phyloP scores from a whole-genome alignment of 805 yeast genomes.

The Yarrowia keelungensis region DNA sequence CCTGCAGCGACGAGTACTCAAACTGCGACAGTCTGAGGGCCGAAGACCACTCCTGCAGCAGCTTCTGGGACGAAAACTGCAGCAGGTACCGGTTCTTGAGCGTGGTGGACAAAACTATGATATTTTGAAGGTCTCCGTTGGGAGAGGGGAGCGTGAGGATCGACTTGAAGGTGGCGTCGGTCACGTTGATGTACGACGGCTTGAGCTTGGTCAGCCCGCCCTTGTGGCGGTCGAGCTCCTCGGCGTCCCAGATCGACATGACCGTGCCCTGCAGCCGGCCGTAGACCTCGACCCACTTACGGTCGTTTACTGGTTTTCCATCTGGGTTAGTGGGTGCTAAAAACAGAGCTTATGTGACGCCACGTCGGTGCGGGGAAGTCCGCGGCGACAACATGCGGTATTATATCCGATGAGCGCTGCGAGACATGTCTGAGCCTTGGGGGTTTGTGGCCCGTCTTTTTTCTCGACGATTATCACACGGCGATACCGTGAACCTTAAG shows the following conservation, averaged over 20 bases:
- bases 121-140: slow-evolving; percentile 73
- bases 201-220: slow-evolving; percentile 65
- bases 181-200: slow-evolving; percentile 87
- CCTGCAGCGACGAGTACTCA: slow-evolving; percentile 85
- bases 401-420: not conserved
- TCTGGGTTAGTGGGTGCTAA: slow-evolving; percentile 56
- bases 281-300: slow-evolving; percentile 91
- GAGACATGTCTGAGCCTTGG: no score
- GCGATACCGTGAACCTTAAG: slow-evolving; percentile 17
- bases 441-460: no score
- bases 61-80: slow-evolving; percentile 72
- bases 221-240: slow-evolving; percentile 59
- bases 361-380: slow-evolving; percentile 3
- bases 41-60: slow-evolving; percentile 77
- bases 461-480: slow-evolving; percentile 15
- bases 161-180: slow-evolving; percentile 86
- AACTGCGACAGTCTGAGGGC: slow-evolving; percentile 81
- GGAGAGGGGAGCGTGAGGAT: slow-evolving; percentile 67
- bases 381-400: not conserved
- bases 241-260: slow-evolving; percentile 84
- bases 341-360: not conserved
- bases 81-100: slow-evolving; percentile 84
- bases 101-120: slow-evolving; percentile 90
- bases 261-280: slow-evolving; percentile 92
- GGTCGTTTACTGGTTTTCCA: slow-evolving; percentile 72